Evolutionary conservation across 176 grass and related monocot genomes (phyloP).

Genomic region (Guadua angustifolia): DNA sequence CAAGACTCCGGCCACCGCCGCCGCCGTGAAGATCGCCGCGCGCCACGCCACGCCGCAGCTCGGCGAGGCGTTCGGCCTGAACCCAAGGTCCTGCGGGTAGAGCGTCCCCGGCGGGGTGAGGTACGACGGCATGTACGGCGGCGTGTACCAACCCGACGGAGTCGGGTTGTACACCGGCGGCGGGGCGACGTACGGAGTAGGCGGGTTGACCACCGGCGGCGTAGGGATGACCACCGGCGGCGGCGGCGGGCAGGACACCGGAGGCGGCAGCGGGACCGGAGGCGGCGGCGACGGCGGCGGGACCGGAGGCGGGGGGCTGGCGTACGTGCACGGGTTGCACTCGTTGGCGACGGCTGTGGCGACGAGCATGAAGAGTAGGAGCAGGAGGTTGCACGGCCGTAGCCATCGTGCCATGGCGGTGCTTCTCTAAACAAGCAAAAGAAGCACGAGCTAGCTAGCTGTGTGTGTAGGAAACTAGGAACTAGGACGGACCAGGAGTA

Average conservation of each 20-base stretch:
- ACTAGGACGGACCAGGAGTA: neutral
- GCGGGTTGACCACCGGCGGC: constrained; percentile 36
- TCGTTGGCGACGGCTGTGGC: neutral
- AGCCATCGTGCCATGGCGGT: constrained; percentile 40
- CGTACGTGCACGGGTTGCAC: constrained; percentile 56
- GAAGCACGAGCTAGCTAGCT: neutral
- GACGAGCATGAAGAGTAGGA: neutral
- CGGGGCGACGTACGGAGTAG: constrained; percentile 38
- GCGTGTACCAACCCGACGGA: constrained; percentile 52
- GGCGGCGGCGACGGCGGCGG: constrained; percentile 49
- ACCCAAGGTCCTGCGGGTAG: constrained; percentile 71
- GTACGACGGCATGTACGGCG: constrained; percentile 62
- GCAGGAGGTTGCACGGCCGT: neutral
- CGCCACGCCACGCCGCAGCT: neutral
- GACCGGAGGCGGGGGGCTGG: constrained; percentile 68
- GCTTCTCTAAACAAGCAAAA: neutral
- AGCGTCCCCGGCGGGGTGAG: constrained; percentile 53
- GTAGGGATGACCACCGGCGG: constrained; percentile 43
- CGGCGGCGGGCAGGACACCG: constrained; percentile 47
- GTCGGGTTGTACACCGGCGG: constrained; percentile 6
- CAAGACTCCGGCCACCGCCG: constrained; percentile 24
- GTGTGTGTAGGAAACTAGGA: neutral
- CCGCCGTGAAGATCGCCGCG: neutral
- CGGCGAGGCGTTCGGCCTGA: constrained; percentile 47
- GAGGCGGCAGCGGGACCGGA: constrained; percentile 7